Conservation (phyloP, 2,329 filamentous ascomycete species). For the Aspergillus pseudoglaucus region DNA sequence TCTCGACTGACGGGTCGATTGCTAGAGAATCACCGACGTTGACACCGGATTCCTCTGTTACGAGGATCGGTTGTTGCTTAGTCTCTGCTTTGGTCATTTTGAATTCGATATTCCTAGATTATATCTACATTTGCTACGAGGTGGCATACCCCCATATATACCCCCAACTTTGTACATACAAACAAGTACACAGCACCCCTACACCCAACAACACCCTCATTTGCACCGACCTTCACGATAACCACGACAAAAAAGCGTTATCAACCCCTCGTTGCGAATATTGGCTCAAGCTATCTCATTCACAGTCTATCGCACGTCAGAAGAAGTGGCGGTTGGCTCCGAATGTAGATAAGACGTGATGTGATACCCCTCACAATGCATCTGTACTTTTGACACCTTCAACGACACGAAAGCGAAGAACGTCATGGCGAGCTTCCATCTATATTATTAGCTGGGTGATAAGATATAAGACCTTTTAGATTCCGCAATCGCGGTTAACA, state of each 20-base stretch:
- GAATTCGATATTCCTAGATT: background rate
- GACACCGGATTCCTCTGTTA: background rate
- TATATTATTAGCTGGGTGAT: background rate
- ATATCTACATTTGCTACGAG: background rate
- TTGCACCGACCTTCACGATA: background rate
- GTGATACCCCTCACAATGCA: background rate
- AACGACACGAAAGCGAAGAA: background rate
- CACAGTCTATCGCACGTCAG: background rate
- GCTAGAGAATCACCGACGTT: background rate
- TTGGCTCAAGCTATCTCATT: background rate
- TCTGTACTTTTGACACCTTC: too few species aligned
- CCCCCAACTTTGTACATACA: background rate
- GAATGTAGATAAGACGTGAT: background rate
- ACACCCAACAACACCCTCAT: background rate
- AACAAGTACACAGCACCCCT: too few species aligned
- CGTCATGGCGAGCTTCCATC: background rate
- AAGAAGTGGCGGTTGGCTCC: background rate
- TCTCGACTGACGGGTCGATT: slow-evolving; percentile 5
- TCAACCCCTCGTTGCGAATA: background rate
- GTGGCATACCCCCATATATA: background rate
- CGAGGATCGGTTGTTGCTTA: slow-evolving; percentile 5
- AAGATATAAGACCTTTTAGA: too few species aligned
- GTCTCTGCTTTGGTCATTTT: background rate
- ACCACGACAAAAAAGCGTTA: background rate
- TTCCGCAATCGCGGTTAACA: background rate